Percentiles rank a stretch among this genome's conserved stretches.
Evolutionary conservation across 2,329 filamentous ascomycete genomes (phyloP).

Genomic region (Phialophora chinensis): DNA sequence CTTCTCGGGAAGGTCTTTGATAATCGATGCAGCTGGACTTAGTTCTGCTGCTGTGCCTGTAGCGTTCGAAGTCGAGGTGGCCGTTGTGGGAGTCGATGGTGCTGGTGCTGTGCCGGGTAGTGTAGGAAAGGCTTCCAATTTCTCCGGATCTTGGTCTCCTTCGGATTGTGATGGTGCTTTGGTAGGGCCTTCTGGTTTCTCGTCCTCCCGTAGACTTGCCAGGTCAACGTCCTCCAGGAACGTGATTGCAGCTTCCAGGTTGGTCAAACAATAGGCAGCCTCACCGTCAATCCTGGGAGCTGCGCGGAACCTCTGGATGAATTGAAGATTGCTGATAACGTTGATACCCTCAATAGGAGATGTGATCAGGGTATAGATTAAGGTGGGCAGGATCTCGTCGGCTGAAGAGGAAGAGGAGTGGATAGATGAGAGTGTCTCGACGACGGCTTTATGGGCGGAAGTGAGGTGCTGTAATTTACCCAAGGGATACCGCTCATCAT

Average conservation of each 20-base stretch:
- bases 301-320: conserved; percentile 90
- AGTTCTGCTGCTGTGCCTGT: conserved; percentile 41
- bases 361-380: conserved; percentile 95
- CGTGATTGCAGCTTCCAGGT: conserved; percentile 90
- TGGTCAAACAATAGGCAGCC: conserved; percentile 93
- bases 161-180: conserved; percentile 57
- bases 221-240: conserved; percentile 96
- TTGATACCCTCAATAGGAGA: conserved; percentile 83
- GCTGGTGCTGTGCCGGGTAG: conserved; percentile 32
- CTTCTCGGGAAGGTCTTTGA: conserved; percentile 34
- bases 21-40: conserved; percentile 36
- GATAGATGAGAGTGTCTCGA: conserved; percentile 76
- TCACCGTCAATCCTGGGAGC: conserved; percentile 88
- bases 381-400: conserved; percentile 93
- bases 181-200: conserved; percentile 70
- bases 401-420: conserved; percentile 81
- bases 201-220: conserved; percentile 82
- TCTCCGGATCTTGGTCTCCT: conserved; percentile 48
- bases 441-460: conserved; percentile 88
- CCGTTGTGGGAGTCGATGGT: conserved; percentile 30
- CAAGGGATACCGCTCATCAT: conserved; percentile 82
- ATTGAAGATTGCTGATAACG: conserved; percentile 91
- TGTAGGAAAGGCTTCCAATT: conserved; percentile 38
- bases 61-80: conserved; percentile 37
- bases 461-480: conserved; percentile 91